phyloP scores from a whole-genome alignment of 345 rosid species.

The Trapa incisa region DNA sequence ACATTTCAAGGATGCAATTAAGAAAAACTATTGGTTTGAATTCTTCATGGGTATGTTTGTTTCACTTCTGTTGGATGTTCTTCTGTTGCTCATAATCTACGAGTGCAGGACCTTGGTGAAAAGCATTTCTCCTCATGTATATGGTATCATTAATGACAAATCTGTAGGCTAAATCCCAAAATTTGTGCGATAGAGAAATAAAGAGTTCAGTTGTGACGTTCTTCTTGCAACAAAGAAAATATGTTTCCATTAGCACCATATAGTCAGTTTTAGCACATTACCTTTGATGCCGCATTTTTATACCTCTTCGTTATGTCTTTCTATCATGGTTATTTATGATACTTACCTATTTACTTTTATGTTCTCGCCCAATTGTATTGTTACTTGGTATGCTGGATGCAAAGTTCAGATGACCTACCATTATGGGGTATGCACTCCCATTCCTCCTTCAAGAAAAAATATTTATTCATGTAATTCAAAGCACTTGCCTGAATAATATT shows the following conservation, averaged over 20 bases:
- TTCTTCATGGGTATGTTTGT: conserved; percentile 91
- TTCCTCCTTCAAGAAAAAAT: background rate
- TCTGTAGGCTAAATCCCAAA: background rate
- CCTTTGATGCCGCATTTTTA: background rate
- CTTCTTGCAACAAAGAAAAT: background rate
- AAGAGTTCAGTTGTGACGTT: background rate
- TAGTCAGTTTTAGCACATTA: background rate
- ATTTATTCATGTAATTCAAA: background rate
- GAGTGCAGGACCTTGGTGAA: background rate
- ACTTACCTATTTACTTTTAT: conserved; percentile 10
- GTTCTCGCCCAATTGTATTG: conserved; percentile 8
- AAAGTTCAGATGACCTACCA: conserved; percentile 78
- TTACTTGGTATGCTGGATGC: conserved; percentile 20
- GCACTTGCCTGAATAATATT: background rate
- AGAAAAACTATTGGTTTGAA: conserved; percentile 84
- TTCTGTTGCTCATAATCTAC: background rate
- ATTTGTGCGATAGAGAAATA: background rate
- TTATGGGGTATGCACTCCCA: conserved; percentile 56
- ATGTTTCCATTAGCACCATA: background rate
- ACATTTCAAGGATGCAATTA: conserved; percentile 81
- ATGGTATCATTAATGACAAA: background rate
- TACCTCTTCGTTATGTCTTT: background rate
- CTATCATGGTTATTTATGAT: background rate
- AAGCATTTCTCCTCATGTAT: background rate
- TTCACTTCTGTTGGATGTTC: background rate